Conservation (phyloP, 306 rosid species). For the Delonix regia region DNA sequence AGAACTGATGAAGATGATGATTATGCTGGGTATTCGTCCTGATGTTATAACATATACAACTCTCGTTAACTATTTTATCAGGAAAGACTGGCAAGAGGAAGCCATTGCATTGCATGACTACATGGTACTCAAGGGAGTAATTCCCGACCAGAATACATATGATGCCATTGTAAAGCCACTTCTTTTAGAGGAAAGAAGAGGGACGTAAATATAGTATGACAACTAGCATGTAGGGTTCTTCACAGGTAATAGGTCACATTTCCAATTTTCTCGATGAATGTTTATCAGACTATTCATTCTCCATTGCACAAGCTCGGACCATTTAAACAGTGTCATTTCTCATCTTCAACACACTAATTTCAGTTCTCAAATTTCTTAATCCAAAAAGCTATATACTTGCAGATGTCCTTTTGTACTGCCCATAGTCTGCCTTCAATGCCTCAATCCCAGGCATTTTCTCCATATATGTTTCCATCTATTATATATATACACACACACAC, state of each 20-base stretch:
- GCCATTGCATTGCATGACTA: conserved; percentile 62
- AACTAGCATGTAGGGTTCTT: neutral
- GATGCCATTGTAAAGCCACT: conserved; percentile 42
- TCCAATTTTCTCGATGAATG: neutral
- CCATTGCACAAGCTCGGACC: no score
- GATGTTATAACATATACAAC: conserved; percentile 58
- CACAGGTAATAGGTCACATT: neutral
- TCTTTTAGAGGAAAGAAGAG: conserved; percentile 32
- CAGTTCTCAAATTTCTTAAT: neutral
- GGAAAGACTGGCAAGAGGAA: conserved; percentile 40
- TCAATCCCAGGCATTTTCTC: neutral
- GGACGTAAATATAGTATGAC: neutral
- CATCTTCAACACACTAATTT: neutral
- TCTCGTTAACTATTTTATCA: conserved; percentile 47
- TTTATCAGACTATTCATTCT: no score
- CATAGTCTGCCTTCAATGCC: neutral
- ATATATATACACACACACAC: no score
- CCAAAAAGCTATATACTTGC: neutral
- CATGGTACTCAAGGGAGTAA: conserved; percentile 58
- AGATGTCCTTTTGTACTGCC: neutral
- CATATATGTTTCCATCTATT: neutral
- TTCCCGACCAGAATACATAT: conserved; percentile 50
- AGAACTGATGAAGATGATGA: conserved; percentile 57
- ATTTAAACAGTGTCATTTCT: neutral
- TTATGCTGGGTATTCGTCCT: conserved; percentile 47